Evolutionary conservation across 495 filamentous ascomycete genomes (phyloP).

Genomic region (Umbilicaria muhlenbergii): DNA sequence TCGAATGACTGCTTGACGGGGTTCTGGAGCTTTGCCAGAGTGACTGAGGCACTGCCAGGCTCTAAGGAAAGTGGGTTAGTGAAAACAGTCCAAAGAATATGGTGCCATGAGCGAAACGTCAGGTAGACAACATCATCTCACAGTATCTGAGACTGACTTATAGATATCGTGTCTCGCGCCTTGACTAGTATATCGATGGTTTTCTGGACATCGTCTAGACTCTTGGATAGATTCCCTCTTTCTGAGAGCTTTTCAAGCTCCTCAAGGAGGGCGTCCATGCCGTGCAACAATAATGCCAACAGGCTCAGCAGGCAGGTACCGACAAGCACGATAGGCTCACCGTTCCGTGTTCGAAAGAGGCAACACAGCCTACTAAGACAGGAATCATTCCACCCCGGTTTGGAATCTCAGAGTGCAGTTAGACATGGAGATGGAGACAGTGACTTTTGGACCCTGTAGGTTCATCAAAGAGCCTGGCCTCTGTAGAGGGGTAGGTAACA

Average conservation of each 20-base stretch:
- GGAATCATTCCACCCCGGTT: too few relatives aligned
- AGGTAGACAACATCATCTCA: neutral
- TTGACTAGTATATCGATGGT: conserved; percentile 60
- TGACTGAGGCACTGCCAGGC: conserved; percentile 49
- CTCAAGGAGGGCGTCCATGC: conserved; percentile 57
- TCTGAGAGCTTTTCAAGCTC: conserved; percentile 57
- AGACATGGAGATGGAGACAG: too few relatives aligned
- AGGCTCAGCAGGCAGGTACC: too few relatives aligned
- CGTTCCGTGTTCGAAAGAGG: too few relatives aligned
- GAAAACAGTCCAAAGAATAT: conserved; percentile 4
- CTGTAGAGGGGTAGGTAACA: too few relatives aligned
- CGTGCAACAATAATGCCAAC: neutral
- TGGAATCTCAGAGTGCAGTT: too few relatives aligned
- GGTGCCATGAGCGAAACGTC: neutral
- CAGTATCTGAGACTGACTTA: conserved; percentile 29
- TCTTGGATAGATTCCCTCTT: conserved; percentile 50
- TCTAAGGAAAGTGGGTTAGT: conserved; percentile 28
- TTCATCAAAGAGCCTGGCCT: too few relatives aligned
- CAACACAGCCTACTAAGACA: too few relatives aligned
- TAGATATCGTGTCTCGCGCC: conserved; percentile 53
- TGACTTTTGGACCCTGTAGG: too few relatives aligned
- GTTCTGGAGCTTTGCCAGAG: conserved; percentile 69
- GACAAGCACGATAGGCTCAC: too few relatives aligned
- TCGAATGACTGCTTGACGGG: conserved; percentile 67
- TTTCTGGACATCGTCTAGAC: conserved; percentile 60